Evolutionary conservation across 495 filamentous ascomycete genomes (phyloP), one percentile per base, ranked within the genome.

Genomic region (Beverwykella pulmonaria): DNA sequence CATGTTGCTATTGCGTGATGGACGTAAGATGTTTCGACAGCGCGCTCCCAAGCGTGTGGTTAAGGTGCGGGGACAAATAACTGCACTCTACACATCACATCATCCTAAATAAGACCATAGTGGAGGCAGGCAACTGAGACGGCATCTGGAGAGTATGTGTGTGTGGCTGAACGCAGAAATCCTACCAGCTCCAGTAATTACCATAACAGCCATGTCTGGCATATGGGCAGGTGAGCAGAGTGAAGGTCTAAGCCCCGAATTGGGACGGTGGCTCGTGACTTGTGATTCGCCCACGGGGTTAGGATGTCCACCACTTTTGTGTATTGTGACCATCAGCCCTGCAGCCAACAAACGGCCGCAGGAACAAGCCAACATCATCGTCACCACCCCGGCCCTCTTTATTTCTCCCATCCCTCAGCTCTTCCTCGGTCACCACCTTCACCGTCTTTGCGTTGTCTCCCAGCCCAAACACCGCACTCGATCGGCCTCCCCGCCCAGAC

Each of bases 1-100:
- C 6, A 12, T 12, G 32, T 34, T 34, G 32, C 12, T 34, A 59
- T 59, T 30, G 55, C 55, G 55, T 59, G 55, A 59, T 59, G 55
- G 55, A 59, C 55, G 41, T 20, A 34, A 47, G 20, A 59, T 32
- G 55, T 12, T 59, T 26, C n/a, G 32, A 34, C 17, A 46, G 8
- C 15, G 34, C 46, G 22, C 19, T 27, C 36, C 55, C 36, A 27
- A 12, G 19, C 14, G 8, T 47, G 23, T 59, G 55, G 32, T 44
- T 47, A 12, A 6, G 12, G 23, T 25, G 55, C 36, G 55, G 55
- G 55, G 55, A 44, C 39, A 46, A 47, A 25, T 22, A 29, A 19
- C 46, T 49, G 46, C n/a, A 49, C 46, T 49, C 17, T 49, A 15
- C 17, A 49, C 46, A 6, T 25, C 17, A 15, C 17, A 19, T 4